Evolutionary conservation across 176 grass and related monocot species (phyloP).

Genomic region (barley (Hordeum vulgare)): DNA sequence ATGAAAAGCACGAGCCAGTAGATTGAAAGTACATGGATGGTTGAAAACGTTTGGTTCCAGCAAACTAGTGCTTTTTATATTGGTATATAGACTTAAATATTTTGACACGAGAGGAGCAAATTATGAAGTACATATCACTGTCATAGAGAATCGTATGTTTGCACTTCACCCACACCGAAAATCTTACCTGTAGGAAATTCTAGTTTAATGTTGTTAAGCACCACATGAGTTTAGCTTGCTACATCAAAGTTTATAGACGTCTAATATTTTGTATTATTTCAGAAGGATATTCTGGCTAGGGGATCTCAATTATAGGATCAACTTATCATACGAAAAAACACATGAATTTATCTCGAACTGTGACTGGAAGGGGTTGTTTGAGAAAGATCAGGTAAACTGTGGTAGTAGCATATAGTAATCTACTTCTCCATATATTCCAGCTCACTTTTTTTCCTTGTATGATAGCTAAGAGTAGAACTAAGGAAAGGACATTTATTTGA

Average conservation of each 20-base stretch:
- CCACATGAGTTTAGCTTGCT: neutral
- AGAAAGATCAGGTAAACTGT: constrained; percentile 78
- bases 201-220: neutral
- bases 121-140: neutral
- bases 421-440: neutral
- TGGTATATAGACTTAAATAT: neutral
- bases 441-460: constrained; percentile 6
- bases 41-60: neutral
- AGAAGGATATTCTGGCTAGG: constrained; percentile 98
- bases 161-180: neutral
- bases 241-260: neutral
- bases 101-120: neutral
- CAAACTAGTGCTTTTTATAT: neutral
- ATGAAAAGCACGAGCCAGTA: neutral
- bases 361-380: constrained; percentile 65
- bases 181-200: neutral
- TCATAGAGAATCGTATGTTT: neutral
- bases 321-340: constrained; percentile 69
- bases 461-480: constrained; percentile 64
- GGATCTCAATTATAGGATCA: constrained; percentile 94
- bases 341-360: constrained; percentile 63
- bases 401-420: neutral
- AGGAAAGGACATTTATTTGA: constrained; percentile 66
- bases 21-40: neutral
- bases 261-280: constrained; percentile 28